Percentiles rank a stretch among this genome's conserved stretches.
These are phyloP conservation scores for Cladophialophora carrionii DNA, from an alignment of 2,329 filamentous ascomycete genomes.

Conservation along the genomic window DNA sequence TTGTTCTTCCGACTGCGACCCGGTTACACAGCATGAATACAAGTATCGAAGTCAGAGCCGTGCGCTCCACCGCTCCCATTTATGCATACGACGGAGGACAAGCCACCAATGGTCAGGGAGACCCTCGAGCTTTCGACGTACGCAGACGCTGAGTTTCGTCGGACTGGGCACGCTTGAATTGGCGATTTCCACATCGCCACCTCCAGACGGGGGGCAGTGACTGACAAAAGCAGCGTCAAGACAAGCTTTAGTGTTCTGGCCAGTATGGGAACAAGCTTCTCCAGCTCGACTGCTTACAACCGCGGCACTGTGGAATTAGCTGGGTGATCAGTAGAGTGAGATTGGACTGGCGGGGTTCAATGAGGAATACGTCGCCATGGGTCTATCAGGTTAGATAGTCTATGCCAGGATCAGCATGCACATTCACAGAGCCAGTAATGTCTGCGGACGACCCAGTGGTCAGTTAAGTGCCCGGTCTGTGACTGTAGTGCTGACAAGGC, in stretches of 20 bases:
- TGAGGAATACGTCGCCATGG: background rate
- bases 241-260: background rate
- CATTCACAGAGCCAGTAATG: background rate
- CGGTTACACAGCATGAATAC: no score
- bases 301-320: background rate
- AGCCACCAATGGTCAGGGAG: background rate
- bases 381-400: background rate
- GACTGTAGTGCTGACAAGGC: background rate
- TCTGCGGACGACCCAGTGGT: background rate
- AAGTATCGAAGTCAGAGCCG: no score
- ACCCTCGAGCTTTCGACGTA: background rate
- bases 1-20: no score
- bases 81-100: no score
- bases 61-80: no score
- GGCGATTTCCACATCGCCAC: background rate
- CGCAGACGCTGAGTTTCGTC: background rate
- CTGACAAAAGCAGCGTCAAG: background rate
- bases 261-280: background rate
- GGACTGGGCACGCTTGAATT: background rate
- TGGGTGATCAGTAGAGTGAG: background rate
- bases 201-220: no score
- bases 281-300: background rate
- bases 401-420: background rate
- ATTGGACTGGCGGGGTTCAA: background rate
- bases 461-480: background rate